Conservation (phyloP, 1,284 basidiomycete genomes). For the Trametes hirsuta region DNA sequence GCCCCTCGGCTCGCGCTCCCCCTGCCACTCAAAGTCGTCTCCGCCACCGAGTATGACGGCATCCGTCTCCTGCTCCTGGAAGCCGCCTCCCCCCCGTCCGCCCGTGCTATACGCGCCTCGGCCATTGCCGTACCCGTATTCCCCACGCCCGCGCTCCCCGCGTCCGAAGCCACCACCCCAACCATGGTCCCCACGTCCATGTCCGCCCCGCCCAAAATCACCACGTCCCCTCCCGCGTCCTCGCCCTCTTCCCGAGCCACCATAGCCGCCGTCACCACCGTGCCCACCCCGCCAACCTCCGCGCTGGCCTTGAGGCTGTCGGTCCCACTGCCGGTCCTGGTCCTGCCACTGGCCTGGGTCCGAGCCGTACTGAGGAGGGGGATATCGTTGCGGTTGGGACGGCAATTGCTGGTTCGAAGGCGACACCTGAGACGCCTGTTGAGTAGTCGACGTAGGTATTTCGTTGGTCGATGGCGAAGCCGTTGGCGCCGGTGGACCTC, state of each 20-base stretch:
- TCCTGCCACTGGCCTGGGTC: background rate
- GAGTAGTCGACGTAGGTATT: background rate
- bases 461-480: slow-evolving; percentile 9
- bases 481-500: slow-evolving; percentile 8
- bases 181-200: slow-evolving; percentile 15
- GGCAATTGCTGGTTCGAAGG: background rate
- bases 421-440: slow-evolving; percentile 18
- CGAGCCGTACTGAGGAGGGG: background rate
- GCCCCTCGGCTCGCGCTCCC: background rate
- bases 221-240: slow-evolving; percentile 22
- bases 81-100: slow-evolving; percentile 23
- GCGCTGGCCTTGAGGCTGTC: background rate
- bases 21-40: slow-evolving; percentile 16
- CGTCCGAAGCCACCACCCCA: slow-evolving; percentile 29
- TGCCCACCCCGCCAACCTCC: slow-evolving; percentile 5
- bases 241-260: background rate
- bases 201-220: slow-evolving; percentile 10
- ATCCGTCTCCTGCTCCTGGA: slow-evolving; percentile 43
- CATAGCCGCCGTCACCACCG: slow-evolving; percentile 3
- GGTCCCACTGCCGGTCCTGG: background rate
- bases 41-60: slow-evolving; percentile 57
- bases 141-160: slow-evolving; percentile 28
- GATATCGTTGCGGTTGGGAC: background rate
- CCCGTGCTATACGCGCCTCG: slow-evolving; percentile 33
- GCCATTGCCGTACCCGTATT: slow-evolving; percentile 39